Evolutionary conservation across 2,329 filamentous ascomycete species (phyloP), one percentile per base, ranked within the genome.

Genomic region (Hymenoscyphus scutula): DNA sequence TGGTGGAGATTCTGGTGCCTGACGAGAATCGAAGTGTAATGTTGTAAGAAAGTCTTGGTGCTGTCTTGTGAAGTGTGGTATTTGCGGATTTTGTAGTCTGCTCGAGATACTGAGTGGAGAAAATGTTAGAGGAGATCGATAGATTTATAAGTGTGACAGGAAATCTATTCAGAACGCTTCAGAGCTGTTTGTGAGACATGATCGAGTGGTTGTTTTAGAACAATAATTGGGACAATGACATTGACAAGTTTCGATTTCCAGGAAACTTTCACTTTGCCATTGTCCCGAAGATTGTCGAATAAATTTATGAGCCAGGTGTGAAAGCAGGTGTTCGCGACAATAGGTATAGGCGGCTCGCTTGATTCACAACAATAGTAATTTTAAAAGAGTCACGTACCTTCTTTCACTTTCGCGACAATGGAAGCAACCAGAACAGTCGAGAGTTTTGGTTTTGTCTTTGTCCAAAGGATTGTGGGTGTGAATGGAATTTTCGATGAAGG

Each of bases 1-100:
- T 51, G 70, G 71, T 75, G 71, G 67, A 59, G 32, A 11, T 58
- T 59, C 63, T 68, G 65, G 70, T 73, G 41, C 69, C 69, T 51
- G 70, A 71, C 69, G 68, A 62, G 63, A 56, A 37, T 53, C 6
- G 10, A 13, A 51, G 4, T 51, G 19, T 51, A 25, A 51, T 23
- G 45, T 13, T 51, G 45, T 8, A 25, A 25, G 11, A 51, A 51
- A 15, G 45, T 25, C 11, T 23, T 1, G 19, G 25, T 23, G 19
- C 23, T 25, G 48, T 30, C 53, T 51, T 27, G 54, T 27, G 32
- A 19, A 23, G 25, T 19, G 25, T 10, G 37, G 19, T 59, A 25
- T 30, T 32, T 41, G 32, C 37, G 19, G 37, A 27, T 45, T 27
- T 53, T 4, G 32, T 29, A 19, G n/a, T 23, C 19, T 53, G 34